Evolutionary conservation across 106 monocot genomes (phyloP), one percentile per base, ranked within the genome.

Genomic region (Narthecium ossifragum): DNA sequence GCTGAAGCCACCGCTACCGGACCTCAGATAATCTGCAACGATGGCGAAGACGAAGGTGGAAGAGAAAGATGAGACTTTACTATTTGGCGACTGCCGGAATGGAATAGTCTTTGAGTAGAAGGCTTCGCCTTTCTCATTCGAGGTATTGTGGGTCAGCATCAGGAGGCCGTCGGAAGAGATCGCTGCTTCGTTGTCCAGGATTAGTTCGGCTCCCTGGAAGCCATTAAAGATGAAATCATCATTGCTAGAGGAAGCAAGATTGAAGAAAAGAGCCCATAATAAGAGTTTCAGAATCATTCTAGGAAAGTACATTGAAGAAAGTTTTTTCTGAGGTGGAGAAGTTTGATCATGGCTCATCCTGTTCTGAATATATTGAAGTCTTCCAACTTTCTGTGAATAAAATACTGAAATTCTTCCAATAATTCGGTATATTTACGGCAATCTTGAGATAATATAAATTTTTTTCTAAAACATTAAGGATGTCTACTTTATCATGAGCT

Each of bases 181-280:
- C 21, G 34, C 23, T 25, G 70, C 50, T 6, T 28, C 18, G 9
- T 53, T 53, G 20, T 70, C 61, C 17, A 61, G 18, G 70, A 51
- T 61, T 5, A 70, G 53, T 28, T 61, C 51, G 1, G 20, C 37
- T 9, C 52, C 49, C 6, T 27, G 36, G 60, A 70, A 70, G 38
- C 70, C 70, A 61, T 70, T 60, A 40, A 53, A 70, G 28, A 21
- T 53, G 29, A 70, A 70, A 10, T 53, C 53, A 4, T 28, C 39
- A 30, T 1, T 13, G 1, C 9, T 6, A 2, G 36, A 18, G 2
- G 37, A 2, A 23, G 23, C 34, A 37, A 58, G 36, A 18, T 58
- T 58, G 1, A 58, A 18, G 37, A 39, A 1, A 38, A 38, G 58
- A 37, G 21, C 32, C 20, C 20, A 58, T n/a, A 58, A 0, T 6